Evolutionary conservation across 2,329 filamentous ascomycete species (phyloP), one percentile per base, ranked within the genome.

Genomic region (Diatrype stigma): DNA sequence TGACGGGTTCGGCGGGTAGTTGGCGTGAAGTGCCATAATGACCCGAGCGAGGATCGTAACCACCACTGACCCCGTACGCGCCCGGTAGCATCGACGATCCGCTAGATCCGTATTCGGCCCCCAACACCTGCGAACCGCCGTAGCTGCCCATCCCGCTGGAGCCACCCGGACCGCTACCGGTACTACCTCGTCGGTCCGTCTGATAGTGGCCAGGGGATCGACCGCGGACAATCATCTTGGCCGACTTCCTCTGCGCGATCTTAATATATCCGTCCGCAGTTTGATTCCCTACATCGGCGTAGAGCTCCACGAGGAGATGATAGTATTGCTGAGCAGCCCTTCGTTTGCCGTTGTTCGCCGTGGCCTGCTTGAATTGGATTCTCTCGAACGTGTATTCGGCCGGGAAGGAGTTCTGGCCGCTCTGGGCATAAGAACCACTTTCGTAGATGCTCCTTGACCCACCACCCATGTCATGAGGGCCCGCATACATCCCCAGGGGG

Each of bases 321-420:
- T 95, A 96, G 68, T 91, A 96, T 61, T 96, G 92, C 65, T 96
- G 91, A 17, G 91, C 90, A 1, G 91, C 91, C 51, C 92, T 79
- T 59, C 92, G 80, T 68, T 96, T 96, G 45, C 91, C 91, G 59
- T 96, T 96, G 72, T 96, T 96, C 22, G 90, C 90, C 0, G 91
- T 96, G 1, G 92, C 91, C 57, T 90, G 89, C 68, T 96, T 95
- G 79, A 96, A 96, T 62, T 96, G 91, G 47, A 96, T 94, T 11
- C 92, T 85, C 65, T 96, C 91, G 65, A 95, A 96, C 0, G 78
- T 82, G 56, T 83, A 77, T 58, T 84, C 80, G 6, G 73, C 78
- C 5, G 77, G 73, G 16, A 72, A 70, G 0, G 70, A 64, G 45
- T 65, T 62, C 52, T 70, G 67, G 45, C 51, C 58, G 51, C 45